phyloP scores from a whole-genome alignment of 371 early-diverging fungal species.

The Amoeboaphelidium protococcarum region DNA sequence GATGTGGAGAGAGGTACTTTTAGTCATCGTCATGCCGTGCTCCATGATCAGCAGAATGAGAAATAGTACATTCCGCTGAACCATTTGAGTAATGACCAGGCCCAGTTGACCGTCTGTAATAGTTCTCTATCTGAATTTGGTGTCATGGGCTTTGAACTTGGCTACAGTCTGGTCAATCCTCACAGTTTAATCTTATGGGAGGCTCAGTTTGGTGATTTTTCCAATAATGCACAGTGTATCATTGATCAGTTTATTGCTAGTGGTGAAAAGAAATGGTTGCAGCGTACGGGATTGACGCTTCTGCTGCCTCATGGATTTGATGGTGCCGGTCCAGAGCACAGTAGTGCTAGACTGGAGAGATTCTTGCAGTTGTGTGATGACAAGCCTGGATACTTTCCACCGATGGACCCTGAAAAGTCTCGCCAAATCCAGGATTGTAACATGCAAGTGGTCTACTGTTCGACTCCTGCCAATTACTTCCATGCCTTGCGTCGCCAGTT shows the following conservation, averaged over 20 bases:
- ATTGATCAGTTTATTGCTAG: conserved; percentile 84
- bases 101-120: conserved; percentile 63
- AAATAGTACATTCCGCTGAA: conserved; percentile 41
- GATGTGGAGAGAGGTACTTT: conserved; percentile 96
- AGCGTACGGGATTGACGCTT: conserved; percentile 63
- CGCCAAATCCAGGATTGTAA: conserved; percentile 66
- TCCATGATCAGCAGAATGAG: conserved; percentile 68
- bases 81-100: conserved; percentile 40
- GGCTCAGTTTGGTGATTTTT: conserved; percentile 89
- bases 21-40: conserved; percentile 83
- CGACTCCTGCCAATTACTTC: conserved; percentile 89
- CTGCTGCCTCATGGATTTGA: conserved; percentile 91
- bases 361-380: conserved; percentile 83
- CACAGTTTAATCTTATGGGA: conserved; percentile 84
- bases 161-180: conserved; percentile 77
- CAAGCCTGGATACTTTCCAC: conserved; percentile 58
- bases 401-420: conserved; percentile 25
- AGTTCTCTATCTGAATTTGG: conserved; percentile 88
- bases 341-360: conserved; percentile 73
- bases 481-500: conserved; percentile 83
- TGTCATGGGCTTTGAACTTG: conserved; percentile 81
- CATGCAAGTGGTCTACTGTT: conserved; percentile 83
- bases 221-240: conserved; percentile 85
- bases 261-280: conserved; percentile 90
- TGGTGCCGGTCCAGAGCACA: conserved; percentile 93